phyloP scores from a whole-genome alignment of 2,329 filamentous ascomycete genomes.

The Nemania bipapillata region DNA sequence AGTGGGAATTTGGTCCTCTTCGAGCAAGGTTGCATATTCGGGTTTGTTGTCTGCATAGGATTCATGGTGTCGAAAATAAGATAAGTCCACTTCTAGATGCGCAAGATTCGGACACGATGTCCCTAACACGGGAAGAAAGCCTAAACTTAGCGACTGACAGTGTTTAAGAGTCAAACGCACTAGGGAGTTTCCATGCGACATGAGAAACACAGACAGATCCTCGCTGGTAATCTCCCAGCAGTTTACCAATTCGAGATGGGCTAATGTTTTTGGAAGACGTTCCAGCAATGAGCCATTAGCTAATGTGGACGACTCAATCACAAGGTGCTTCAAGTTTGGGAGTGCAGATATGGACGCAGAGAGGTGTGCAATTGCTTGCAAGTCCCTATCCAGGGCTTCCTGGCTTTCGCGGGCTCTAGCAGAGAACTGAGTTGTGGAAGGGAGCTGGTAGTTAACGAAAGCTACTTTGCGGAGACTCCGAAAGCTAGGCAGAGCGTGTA shows the following conservation, averaged over 20 bases:
- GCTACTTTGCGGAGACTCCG: slow-evolving; percentile 64
- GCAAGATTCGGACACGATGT: slow-evolving; percentile 75
- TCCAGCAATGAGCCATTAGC: slow-evolving; percentile 75
- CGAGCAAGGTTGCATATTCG: slow-evolving; percentile 75
- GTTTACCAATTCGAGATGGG: slow-evolving; percentile 77
- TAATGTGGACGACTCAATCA: slow-evolving; percentile 79
- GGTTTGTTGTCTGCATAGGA: slow-evolving; percentile 78
- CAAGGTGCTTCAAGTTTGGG: slow-evolving; percentile 71
- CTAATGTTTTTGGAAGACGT: slow-evolving; percentile 72
- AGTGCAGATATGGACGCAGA: slow-evolving; percentile 65
- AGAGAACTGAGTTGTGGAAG: slow-evolving; percentile 52
- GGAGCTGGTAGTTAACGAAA: slow-evolving; percentile 72
- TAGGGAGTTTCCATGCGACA: slow-evolving; percentile 73
- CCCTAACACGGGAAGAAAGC: slow-evolving; percentile 75
- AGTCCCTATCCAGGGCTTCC: slow-evolving; percentile 49
- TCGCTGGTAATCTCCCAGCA: slow-evolving; percentile 79
- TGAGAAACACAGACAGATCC: slow-evolving; percentile 72
- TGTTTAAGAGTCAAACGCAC: slow-evolving; percentile 76
- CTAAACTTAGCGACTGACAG: slow-evolving; percentile 80
- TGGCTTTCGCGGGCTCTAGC: slow-evolving; percentile 37
- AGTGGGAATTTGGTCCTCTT: slow-evolving; percentile 71
- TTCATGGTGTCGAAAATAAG: slow-evolving; percentile 77
- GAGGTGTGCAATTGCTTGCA: slow-evolving; percentile 50
- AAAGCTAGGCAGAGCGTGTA: slow-evolving; percentile 70
- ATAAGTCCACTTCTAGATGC: slow-evolving; percentile 79